A percentile compares a stretch with the other conserved stretches of the same genome.
phyloP scores from a whole-genome alignment of 257 asterid genomes.

The Linderniella brevidens region DNA sequence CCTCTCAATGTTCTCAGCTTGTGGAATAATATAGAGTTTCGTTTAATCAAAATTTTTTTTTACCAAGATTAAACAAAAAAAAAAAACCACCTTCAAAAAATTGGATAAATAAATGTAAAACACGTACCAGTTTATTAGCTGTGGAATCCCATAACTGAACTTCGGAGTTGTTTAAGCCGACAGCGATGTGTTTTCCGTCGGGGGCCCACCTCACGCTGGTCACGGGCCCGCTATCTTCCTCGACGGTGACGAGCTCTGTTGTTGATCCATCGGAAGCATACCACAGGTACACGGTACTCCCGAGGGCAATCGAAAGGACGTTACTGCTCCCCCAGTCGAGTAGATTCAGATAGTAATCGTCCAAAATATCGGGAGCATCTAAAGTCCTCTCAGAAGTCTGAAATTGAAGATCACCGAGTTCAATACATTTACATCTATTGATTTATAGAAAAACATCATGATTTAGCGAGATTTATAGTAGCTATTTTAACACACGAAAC shows the following conservation, averaged over 20 bases:
- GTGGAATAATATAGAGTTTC: too few relatives aligned
- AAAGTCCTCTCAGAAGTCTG: constrained; percentile 91
- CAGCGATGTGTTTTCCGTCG: constrained; percentile 64
- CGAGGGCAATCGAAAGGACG: constrained; percentile 85
- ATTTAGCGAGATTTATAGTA: constrained; percentile 6
- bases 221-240: too few relatives aligned
- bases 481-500: background rate
- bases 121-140: constrained; percentile 48
- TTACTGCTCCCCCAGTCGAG: constrained; percentile 93
- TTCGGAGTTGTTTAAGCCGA: constrained; percentile 71
- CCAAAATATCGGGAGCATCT: constrained; percentile 84
- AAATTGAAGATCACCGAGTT: too few relatives aligned
- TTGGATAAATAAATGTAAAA: constrained; percentile 1
- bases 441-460: constrained; percentile 9
- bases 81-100: background rate
- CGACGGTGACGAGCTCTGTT: constrained; percentile 65
- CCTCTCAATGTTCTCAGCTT: constrained; percentile 82
- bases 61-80: constrained; percentile 6
- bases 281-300: constrained; percentile 71
- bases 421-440: too few relatives aligned
- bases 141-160: too few relatives aligned
- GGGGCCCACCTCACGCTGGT: too few relatives aligned
- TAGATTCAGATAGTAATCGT: constrained; percentile 78
- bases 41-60: too few relatives aligned
- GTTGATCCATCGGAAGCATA: constrained; percentile 70